phyloP scores from a whole-genome alignment of 768 basidiomycete species.

The Neoboletus brunneissimus region DNA sequence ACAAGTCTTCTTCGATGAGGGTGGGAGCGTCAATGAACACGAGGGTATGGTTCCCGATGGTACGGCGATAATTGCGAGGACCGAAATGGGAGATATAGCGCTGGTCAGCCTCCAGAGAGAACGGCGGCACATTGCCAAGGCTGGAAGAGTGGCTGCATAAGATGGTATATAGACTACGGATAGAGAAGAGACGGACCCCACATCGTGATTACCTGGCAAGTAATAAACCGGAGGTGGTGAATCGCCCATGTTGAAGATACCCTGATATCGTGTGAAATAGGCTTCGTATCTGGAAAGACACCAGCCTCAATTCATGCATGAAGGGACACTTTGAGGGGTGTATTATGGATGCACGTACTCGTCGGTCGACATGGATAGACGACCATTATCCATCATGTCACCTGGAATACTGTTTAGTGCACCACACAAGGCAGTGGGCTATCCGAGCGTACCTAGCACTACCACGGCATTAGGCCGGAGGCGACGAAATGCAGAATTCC shows the following conservation, averaged over 20 bases:
- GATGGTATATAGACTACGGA: background rate
- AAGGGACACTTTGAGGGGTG: background rate
- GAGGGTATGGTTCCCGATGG: slow-evolving; percentile 69
- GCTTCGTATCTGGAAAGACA: slow-evolving; percentile 58
- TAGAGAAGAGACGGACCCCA: slow-evolving; percentile 50
- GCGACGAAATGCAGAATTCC: slow-evolving; percentile 57
- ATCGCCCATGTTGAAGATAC: slow-evolving; percentile 57
- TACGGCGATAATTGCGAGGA: slow-evolving; percentile 57
- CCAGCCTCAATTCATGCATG: slow-evolving; percentile 4
- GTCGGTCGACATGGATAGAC: slow-evolving; percentile 55
- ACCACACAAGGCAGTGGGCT: background rate
- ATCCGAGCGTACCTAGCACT: slow-evolving; percentile 55
- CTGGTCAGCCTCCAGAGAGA: slow-evolving; percentile 42
- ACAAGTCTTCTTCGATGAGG: slow-evolving; percentile 69
- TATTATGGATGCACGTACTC: slow-evolving; percentile 53
- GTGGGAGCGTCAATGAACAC: slow-evolving; percentile 72
- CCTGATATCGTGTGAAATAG: slow-evolving; percentile 65
- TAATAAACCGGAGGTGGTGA: slow-evolving; percentile 55
- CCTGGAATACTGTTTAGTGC: slow-evolving; percentile 12
- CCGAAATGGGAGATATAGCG: slow-evolving; percentile 81
- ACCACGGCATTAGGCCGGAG: slow-evolving; percentile 69
- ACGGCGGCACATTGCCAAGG: slow-evolving; percentile 27
- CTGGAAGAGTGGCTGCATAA: slow-evolving; percentile 15
- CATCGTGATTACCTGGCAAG: slow-evolving; percentile 90
- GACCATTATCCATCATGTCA: slow-evolving; percentile 89